Evolutionary conservation across 1,284 basidiomycete genomes (phyloP).

Genomic region (Psilocybe mexicana): DNA sequence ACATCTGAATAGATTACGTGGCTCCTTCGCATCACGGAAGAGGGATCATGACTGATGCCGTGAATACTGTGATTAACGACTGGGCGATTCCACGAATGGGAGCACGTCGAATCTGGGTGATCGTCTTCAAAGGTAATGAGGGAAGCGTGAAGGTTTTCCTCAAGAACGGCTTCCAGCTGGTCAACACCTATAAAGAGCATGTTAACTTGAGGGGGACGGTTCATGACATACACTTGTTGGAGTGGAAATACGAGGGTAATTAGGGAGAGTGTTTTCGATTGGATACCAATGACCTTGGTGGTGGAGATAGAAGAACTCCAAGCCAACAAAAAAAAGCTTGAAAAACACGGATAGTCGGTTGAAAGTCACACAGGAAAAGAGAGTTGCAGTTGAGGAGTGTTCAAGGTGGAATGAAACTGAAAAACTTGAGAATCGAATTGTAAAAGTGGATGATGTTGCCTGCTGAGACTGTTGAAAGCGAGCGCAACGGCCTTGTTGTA

Average conservation of each 20-base stretch:
- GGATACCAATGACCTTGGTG: too few relatives aligned
- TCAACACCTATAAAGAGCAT: conserved; percentile 41
- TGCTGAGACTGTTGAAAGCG: neutral
- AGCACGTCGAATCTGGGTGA: conserved; percentile 43
- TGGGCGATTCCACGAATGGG: conserved; percentile 66
- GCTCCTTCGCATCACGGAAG: conserved; percentile 57
- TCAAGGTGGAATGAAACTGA: too few relatives aligned
- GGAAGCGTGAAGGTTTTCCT: conserved; percentile 62
- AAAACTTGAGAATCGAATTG: neutral
- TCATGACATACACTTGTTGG: conserved; percentile 31
- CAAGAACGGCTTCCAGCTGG: conserved; percentile 60
- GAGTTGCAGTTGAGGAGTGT: too few relatives aligned
- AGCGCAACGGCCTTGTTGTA: conserved; percentile 4
- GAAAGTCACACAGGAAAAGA: too few relatives aligned
- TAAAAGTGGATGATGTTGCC: neutral
- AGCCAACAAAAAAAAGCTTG: too few relatives aligned
- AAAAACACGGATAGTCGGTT: too few relatives aligned
- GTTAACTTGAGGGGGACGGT: conserved; percentile 33
- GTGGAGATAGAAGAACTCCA: too few relatives aligned
- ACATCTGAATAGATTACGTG: conserved; percentile 45
- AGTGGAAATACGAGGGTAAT: conserved; percentile 27
- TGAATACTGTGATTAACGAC: conserved; percentile 47
- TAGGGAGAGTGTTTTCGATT: too few relatives aligned
- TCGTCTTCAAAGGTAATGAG: conserved; percentile 50
- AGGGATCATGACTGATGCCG: conserved; percentile 67